phyloP scores from a whole-genome alignment of 2,329 filamentous ascomycete genomes.

The Alternaria rosae region DNA sequence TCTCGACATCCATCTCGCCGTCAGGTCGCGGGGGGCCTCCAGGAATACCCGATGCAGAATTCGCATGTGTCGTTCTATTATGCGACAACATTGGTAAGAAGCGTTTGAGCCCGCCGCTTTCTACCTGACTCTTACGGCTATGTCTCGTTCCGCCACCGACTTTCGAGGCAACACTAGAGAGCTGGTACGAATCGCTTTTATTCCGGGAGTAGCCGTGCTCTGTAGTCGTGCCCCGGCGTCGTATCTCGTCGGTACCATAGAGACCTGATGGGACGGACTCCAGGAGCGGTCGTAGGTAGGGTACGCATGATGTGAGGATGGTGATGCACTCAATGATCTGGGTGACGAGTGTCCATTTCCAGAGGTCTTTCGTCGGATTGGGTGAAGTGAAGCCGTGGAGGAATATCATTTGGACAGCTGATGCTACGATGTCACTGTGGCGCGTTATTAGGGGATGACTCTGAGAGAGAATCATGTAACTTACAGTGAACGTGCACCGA shows the following conservation, averaged over 20 bases:
- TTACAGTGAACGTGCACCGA: conserved; percentile 44
- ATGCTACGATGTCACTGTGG: conserved; percentile 44
- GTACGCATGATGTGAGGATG: conserved; percentile 46
- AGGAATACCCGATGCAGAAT: conserved; percentile 46
- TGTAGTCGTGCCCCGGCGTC: conserved; percentile 40
- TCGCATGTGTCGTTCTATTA: conserved; percentile 37
- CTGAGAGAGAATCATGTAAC: neutral
- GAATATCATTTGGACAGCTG: conserved; percentile 43
- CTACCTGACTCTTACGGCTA: conserved; percentile 26
- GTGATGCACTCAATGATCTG: conserved; percentile 47
- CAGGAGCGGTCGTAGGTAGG: conserved; percentile 46
- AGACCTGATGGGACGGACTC: conserved; percentile 44
- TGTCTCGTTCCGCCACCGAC: conserved; percentile 8
- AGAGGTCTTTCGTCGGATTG: conserved; percentile 39
- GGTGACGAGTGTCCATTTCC: conserved; percentile 46
- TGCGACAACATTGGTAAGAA: conserved; percentile 42
- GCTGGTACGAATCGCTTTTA: conserved; percentile 40
- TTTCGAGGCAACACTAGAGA: conserved; percentile 29
- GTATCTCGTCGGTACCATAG: conserved; percentile 43
- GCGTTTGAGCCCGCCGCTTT: conserved; percentile 30
- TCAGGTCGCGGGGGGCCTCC: conserved; percentile 41
- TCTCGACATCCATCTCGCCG: conserved; percentile 43
- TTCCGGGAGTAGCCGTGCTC: conserved; percentile 37
- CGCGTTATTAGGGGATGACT: neutral
- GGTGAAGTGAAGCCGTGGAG: conserved; percentile 33